Evolutionary conservation across 2,329 filamentous ascomycete genomes (phyloP).

Genomic region (Bipolaris oryzae): DNA sequence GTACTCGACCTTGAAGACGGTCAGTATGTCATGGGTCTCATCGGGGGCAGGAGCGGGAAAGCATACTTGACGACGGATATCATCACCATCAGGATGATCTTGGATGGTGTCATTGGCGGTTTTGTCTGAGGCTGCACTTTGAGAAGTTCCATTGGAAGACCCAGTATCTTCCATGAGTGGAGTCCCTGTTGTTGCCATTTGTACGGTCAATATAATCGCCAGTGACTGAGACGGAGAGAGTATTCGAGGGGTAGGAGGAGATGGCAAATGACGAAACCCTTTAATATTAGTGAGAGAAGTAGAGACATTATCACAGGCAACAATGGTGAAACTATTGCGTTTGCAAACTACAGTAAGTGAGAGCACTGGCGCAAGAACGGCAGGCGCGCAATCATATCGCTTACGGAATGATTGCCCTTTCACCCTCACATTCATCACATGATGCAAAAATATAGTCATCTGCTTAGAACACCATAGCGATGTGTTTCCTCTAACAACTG

Average conservation of each 20-base stretch:
- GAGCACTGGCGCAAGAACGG: neutral
- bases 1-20: constrained; percentile 52
- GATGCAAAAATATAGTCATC: too few species aligned
- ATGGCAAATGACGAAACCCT: neutral
- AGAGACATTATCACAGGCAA: neutral
- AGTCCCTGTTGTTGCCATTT: constrained; percentile 7
- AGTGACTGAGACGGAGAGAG: neutral
- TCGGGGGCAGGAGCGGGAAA: too few species aligned
- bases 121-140: neutral
- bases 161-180: neutral
- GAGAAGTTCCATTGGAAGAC: neutral
- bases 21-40: neutral
- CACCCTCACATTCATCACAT: neutral
- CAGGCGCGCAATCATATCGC: constrained; percentile 2
- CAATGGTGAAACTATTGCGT: neutral
- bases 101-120: neutral
- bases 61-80: constrained; percentile 41
- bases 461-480: neutral
- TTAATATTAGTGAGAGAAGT: neutral
- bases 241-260: neutral
- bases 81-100: constrained; percentile 37
- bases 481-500: neutral
- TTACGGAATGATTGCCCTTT: neutral
- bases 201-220: neutral
- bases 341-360: constrained; percentile 12